These are phyloP conservation scores for Yarrowia osloensis DNA, from an alignment of 805 yeast species.

Conservation along the genomic window DNA sequence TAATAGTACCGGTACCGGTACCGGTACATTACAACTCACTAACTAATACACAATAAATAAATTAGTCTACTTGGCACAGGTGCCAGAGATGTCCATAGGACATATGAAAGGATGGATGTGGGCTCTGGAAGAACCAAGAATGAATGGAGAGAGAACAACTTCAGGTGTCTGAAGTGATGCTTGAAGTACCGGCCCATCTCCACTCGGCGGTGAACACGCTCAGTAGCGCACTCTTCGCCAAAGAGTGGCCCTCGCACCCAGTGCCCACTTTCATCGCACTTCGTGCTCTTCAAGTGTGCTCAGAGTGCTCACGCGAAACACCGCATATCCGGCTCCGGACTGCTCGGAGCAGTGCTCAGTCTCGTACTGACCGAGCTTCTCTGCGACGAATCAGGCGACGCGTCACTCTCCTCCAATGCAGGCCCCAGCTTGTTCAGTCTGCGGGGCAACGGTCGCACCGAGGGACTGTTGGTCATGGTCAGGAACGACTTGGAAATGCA, in stretches of 20 bases:
- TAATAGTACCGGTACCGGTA: too few species aligned
- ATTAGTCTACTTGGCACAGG: neutral
- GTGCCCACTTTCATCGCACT: too few species aligned
- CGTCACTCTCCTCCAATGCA: neutral
- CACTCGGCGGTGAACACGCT: too few species aligned
- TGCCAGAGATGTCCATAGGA: neutral
- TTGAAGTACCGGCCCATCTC: too few species aligned
- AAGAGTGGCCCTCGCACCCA: too few species aligned
- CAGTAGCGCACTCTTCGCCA: too few species aligned
- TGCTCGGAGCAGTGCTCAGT: conserved; percentile 11
- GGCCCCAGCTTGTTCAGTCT: neutral
- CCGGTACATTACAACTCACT: too few species aligned
- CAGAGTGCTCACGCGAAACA: neutral
- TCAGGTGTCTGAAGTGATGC: too few species aligned
- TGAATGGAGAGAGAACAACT: too few species aligned
- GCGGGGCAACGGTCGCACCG: conserved; percentile 1
- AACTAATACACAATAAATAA: neutral
- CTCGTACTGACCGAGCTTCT: neutral
- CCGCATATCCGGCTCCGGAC: conserved; percentile 10
- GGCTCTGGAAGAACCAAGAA: too few species aligned
- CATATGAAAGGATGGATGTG: too few species aligned
- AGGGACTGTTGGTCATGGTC: conserved; percentile 12
- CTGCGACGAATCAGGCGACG: neutral
- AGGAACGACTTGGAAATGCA: neutral
- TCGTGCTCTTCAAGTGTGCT: too few species aligned